Conservation (phyloP, 805 yeast genomes). For the Danielozyma ontarioensis region DNA sequence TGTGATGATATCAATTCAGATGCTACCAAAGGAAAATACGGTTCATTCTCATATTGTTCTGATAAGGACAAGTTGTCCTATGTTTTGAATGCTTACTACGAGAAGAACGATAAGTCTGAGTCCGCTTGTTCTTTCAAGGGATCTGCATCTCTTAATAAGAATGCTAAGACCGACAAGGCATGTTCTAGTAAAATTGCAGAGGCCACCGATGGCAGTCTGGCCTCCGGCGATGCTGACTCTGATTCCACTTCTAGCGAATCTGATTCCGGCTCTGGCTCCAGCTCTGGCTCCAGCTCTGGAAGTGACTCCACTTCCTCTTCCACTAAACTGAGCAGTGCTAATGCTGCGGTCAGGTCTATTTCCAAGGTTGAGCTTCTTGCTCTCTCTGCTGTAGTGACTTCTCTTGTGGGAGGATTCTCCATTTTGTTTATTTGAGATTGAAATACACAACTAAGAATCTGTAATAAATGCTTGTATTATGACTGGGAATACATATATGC, state of each 20-base stretch:
- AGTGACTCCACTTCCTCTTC: conserved; percentile 18
- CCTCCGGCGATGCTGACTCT: conserved; percentile 20
- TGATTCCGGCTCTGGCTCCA: conserved; percentile 24
- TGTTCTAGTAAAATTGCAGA: conserved; percentile 22
- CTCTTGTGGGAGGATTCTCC: conserved; percentile 43
- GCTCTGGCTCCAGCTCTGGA: conserved; percentile 21
- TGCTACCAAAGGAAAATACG: conserved; percentile 36
- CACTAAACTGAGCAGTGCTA: conserved; percentile 13
- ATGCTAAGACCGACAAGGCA: conserved; percentile 24
- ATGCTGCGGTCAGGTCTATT: conserved; percentile 16
- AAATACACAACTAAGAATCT: conserved; percentile 5
- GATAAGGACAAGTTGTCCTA: conserved; percentile 32
- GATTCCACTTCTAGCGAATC: conserved; percentile 17
- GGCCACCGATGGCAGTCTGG: conserved; percentile 12
- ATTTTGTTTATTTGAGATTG: conserved; percentile 20
- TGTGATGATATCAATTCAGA: conserved; percentile 34
- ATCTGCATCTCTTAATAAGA: conserved; percentile 30
- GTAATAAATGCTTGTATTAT: background rate
- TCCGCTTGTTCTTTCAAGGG: conserved; percentile 66
- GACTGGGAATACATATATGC: conserved; percentile 1
- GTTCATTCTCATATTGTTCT: conserved; percentile 37
- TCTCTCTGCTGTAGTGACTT: conserved; percentile 28
- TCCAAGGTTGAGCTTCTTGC: conserved; percentile 29
- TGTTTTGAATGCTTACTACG: conserved; percentile 35
- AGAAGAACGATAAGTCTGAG: conserved; percentile 33